Evolutionary conservation across 176 grass and related monocot genomes (phyloP).

Genomic region (Avena atlantica): DNA sequence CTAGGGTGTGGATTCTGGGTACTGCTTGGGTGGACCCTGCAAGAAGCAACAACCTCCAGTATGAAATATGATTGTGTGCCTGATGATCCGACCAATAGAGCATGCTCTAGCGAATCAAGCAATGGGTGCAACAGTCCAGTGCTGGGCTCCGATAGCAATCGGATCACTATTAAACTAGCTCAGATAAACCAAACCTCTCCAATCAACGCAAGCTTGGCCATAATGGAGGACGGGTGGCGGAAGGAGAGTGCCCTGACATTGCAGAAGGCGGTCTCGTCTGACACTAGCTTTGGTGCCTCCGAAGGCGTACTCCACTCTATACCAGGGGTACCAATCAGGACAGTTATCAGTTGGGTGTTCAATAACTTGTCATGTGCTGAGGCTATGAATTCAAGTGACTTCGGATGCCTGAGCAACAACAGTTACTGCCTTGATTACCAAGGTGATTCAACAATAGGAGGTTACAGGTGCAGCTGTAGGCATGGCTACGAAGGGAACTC

Average conservation of each 20-base stretch:
- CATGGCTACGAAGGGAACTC: conserved; percentile 54
- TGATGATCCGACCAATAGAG: not conserved
- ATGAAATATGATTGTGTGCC: not conserved
- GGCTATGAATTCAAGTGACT: not conserved
- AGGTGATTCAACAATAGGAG: not conserved
- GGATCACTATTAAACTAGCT: not conserved
- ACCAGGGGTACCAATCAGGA: not conserved
- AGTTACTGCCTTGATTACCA: conserved; percentile 1
- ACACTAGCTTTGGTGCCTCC: not conserved
- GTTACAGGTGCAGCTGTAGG: conserved; percentile 47
- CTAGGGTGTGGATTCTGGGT: not conserved
- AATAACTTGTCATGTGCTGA: conserved; percentile 18
- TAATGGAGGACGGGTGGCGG: not conserved
- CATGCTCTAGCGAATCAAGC: not conserved
- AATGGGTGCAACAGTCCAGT: not conserved
- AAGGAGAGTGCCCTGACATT: not conserved
- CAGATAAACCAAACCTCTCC: not conserved
- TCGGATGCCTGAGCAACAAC: conserved; percentile 23
- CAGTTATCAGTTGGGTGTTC: conserved; percentile 41
- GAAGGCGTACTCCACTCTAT: conserved; percentile 4
- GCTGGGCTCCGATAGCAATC: not conserved
- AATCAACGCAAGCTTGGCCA: not conserved
- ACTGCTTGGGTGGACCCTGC: not conserved
- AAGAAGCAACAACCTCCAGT: not conserved
- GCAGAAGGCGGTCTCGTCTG: not conserved